These are phyloP conservation scores for Byssoonygena ceratinophila DNA, from an alignment of 2,329 filamentous ascomycete genomes.

Conservation along the genomic window DNA sequence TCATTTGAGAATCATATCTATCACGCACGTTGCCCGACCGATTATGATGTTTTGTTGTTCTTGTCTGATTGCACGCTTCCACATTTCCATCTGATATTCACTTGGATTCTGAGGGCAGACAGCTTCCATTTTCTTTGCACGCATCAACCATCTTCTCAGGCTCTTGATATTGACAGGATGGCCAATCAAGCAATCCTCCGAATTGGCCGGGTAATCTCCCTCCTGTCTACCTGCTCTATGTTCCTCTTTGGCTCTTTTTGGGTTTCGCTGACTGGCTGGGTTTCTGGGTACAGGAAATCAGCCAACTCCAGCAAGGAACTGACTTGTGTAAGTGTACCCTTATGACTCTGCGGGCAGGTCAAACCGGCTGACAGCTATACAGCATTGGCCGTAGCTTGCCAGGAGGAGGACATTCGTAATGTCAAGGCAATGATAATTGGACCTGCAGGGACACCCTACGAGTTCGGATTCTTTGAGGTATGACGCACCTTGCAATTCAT, in stretches of 20 bases:
- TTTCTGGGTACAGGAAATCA: constrained; percentile 55
- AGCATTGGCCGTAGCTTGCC: constrained; percentile 79
- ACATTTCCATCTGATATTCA: neutral
- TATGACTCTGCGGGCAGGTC: constrained; percentile 14
- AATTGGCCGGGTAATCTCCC: constrained; percentile 60
- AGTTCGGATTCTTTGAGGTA: constrained; percentile 95
- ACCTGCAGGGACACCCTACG: constrained; percentile 87
- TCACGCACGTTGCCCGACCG: neutral
- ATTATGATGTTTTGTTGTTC: neutral
- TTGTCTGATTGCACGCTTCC: neutral
- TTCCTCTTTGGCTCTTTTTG: neutral
- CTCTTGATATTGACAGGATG: constrained; percentile 39
- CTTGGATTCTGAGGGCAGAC: neutral
- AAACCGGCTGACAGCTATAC: neutral
- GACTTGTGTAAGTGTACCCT: constrained; percentile 60
- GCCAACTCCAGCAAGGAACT: constrained; percentile 68
- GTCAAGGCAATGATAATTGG: constrained; percentile 83
- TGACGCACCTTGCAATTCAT: constrained; percentile 18
- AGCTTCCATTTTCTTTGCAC: neutral
- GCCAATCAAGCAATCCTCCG: constrained; percentile 79
- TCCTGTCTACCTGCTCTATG: neutral
- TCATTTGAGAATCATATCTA: neutral
- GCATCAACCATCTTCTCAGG: neutral
- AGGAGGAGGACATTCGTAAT: constrained; percentile 78
- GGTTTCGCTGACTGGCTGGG: constrained; percentile 16